A percentile compares a stretch with the other conserved stretches of the same genome.
These are phyloP conservation scores for Termitomyces heimii DNA, from an alignment of 768 basidiomycete species.

Conservation along the genomic window DNA sequence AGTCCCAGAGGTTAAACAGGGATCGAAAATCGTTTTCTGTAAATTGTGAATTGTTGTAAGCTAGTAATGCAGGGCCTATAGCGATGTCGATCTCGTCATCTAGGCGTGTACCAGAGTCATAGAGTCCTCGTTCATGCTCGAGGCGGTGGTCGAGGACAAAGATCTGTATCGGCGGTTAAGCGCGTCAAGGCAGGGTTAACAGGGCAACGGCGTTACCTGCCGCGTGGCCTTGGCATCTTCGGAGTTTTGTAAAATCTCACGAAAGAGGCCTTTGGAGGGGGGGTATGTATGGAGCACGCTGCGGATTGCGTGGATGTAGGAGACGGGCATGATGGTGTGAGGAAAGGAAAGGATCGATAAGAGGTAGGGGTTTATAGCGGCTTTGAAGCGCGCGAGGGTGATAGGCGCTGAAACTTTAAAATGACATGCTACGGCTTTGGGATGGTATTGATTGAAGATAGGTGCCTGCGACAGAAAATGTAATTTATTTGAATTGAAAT, in stretches of 20 bases:
- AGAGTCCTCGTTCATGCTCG: too few species aligned
- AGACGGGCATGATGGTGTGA: background rate
- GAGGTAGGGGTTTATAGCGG: too few species aligned
- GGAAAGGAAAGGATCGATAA: too few species aligned
- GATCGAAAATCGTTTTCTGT: constrained; percentile 37
- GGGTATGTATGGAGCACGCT: constrained; percentile 39
- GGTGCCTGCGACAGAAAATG: too few species aligned
- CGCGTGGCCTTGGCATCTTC: constrained; percentile 42
- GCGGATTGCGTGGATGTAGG: constrained; percentile 7
- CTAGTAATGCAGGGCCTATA: constrained; percentile 40
- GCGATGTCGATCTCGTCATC: too few species aligned
- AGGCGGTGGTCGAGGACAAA: constrained; percentile 38
- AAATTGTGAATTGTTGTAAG: constrained; percentile 40
- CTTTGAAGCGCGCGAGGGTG: too few species aligned
- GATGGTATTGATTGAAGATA: too few species aligned
- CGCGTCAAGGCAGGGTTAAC: background rate
- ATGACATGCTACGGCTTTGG: too few species aligned
- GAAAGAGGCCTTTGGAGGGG: constrained; percentile 35
- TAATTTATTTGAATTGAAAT: too few species aligned
- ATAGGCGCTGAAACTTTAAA: too few species aligned
- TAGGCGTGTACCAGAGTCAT: too few species aligned
- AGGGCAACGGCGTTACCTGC: constrained; percentile 33
- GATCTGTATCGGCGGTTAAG: constrained; percentile 17
- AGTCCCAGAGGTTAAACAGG: constrained; percentile 33
- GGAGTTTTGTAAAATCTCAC: constrained; percentile 43